Evolutionary conservation across 306 rosid genomes (phyloP).

Genomic region (Glycine tomentella): DNA sequence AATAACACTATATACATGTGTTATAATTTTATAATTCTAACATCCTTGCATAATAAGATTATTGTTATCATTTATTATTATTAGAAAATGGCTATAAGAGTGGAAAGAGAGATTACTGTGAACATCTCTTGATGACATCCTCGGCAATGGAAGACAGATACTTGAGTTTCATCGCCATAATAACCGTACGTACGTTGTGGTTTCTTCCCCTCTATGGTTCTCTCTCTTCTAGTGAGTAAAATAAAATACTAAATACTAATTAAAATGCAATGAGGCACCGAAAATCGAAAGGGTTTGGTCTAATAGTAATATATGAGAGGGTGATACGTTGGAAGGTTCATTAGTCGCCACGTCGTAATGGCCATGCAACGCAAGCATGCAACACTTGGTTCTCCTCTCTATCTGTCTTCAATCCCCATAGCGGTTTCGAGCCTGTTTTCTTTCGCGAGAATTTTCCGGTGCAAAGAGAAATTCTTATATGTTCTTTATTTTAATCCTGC

Average conservation of each 20-base stretch:
- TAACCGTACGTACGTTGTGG: slow-evolving; percentile 34
- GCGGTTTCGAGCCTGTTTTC: background rate
- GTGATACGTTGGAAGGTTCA: slow-evolving; percentile 42
- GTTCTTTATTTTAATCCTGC: background rate
- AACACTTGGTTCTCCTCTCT: slow-evolving; percentile 35
- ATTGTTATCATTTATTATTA: background rate
- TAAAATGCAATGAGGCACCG: slow-evolving; percentile 15
- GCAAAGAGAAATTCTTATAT: no score
- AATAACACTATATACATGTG: background rate
- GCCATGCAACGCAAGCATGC: slow-evolving; percentile 49
- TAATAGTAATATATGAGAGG: slow-evolving; percentile 14
- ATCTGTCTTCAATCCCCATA: background rate
- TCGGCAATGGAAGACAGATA: slow-evolving; percentile 59
- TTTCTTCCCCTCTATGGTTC: slow-evolving; percentile 18
- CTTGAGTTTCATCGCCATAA: slow-evolving; percentile 57
- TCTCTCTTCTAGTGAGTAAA: slow-evolving; percentile 18
- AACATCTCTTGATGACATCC: slow-evolving; percentile 52
- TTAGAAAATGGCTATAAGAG: background rate
- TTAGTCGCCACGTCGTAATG: slow-evolving; percentile 46
- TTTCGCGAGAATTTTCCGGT: background rate
- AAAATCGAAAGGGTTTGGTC: background rate
- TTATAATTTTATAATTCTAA: background rate
- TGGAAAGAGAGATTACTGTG: slow-evolving; percentile 43
- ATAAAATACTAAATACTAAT: background rate
- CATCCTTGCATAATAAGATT: background rate